Percentiles rank a stretch among this genome's conserved stretches.
These are phyloP conservation scores for Stereum hirsutum DNA, from an alignment of 1,284 basidiomycete species.

Conservation along the genomic window DNA sequence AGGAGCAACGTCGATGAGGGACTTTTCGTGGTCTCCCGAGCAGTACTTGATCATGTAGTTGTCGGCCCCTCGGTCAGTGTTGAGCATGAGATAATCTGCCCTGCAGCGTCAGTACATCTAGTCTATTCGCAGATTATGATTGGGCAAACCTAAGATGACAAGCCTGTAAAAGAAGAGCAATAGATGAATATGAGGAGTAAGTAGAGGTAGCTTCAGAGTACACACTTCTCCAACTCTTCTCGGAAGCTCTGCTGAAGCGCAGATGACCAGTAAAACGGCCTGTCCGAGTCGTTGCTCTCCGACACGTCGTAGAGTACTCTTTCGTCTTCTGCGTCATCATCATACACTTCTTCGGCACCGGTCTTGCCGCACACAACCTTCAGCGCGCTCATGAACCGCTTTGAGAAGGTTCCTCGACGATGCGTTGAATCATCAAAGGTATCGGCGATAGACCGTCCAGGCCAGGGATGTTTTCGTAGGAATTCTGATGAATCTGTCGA, in stretches of 20 bases:
- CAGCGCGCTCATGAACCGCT: conserved; percentile 55
- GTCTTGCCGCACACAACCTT: conserved; percentile 76
- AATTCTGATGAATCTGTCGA: conserved; percentile 77
- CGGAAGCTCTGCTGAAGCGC: conserved; percentile 72
- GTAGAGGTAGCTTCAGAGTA: conserved; percentile 2
- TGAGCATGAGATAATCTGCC: conserved; percentile 81
- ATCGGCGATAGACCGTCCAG: conserved; percentile 74
- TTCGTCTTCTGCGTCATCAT: conserved; percentile 66
- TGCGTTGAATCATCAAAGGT: conserved; percentile 79
- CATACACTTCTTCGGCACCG: conserved; percentile 58
- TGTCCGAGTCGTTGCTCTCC: conserved; percentile 38
- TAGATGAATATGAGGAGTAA: conserved; percentile 4
- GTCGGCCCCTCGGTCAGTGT: conserved; percentile 78
- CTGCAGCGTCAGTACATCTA: conserved; percentile 2
- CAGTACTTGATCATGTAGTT: conserved; percentile 89
- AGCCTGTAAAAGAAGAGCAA: conserved; percentile 35
- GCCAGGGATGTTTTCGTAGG: conserved; percentile 80
- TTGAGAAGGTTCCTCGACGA: conserved; percentile 52
- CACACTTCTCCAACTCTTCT: conserved; percentile 81
- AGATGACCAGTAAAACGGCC: conserved; percentile 76
- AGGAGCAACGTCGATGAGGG: conserved; percentile 70
- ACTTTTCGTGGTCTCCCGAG: conserved; percentile 65
- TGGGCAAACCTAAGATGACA: conserved; percentile 61
- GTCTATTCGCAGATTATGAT: not conserved
- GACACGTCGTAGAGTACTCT: conserved; percentile 53